A percentile compares a stretch with the other conserved stretches of the same genome.
Evolutionary conservation across 148 eudicot species (phyloP).

Genomic region (Agrostemma githago): DNA sequence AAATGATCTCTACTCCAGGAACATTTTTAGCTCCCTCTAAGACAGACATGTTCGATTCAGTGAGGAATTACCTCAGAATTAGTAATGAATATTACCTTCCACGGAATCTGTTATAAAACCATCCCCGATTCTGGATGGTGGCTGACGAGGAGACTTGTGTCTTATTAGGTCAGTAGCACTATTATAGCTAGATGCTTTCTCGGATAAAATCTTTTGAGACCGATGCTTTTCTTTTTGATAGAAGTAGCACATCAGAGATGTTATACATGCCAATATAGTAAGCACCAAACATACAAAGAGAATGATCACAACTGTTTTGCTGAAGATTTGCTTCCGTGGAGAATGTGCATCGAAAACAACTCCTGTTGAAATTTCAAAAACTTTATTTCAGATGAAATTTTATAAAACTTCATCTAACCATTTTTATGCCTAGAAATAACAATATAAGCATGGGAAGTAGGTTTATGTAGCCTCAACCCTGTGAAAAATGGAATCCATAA

Average conservation of each 20-base stretch:
- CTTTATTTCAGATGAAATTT: neutral
- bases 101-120: slow-evolving; percentile 29
- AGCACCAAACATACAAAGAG: slow-evolving; percentile 52
- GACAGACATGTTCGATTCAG: neutral
- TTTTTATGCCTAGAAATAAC: neutral
- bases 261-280: slow-evolving; percentile 46
- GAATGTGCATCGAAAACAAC: slow-evolving; percentile 30
- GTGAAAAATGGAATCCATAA: neutral
- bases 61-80: neutral
- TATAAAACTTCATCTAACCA: neutral
- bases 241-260: slow-evolving; percentile 44
- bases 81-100: slow-evolving; percentile 35
- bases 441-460: neutral
- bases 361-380: slow-evolving; percentile 37
- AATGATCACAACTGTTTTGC: slow-evolving; percentile 46
- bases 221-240: slow-evolving; percentile 40
- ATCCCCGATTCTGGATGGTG: slow-evolving; percentile 29
- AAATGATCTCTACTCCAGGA: no score
- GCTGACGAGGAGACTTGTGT: slow-evolving; percentile 36
- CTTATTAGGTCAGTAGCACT: slow-evolving; percentile 63
- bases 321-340: slow-evolving; percentile 39
- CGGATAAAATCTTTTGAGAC: slow-evolving; percentile 40
- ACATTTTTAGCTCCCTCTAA: no score
- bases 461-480: neutral
- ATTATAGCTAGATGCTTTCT: slow-evolving; percentile 52